Evolutionary conservation across 805 yeast species (phyloP).

Genomic region (Wickerhamiella azymoides): DNA sequence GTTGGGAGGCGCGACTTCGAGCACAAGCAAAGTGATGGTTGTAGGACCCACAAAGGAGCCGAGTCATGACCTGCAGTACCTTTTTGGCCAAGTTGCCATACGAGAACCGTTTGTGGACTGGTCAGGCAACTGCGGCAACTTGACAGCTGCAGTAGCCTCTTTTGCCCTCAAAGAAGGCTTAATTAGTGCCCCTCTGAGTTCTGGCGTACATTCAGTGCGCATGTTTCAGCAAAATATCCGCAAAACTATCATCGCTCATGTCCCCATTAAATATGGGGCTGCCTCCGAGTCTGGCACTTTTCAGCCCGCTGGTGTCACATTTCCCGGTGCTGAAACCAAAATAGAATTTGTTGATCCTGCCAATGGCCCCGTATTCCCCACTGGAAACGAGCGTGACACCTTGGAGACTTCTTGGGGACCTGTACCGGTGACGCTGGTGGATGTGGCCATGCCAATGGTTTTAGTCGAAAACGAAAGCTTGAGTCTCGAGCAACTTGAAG

Average conservation of each 20-base stretch:
- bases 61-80: conserved; percentile 9
- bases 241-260: conserved; percentile 6
- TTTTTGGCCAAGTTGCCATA: conserved; percentile 10
- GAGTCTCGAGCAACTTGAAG: conserved; percentile 6
- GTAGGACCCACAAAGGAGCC: not conserved
- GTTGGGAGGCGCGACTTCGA: conserved; percentile 11
- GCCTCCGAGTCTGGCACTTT: conserved; percentile 1
- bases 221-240: conserved; percentile 9
- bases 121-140: conserved; percentile 12
- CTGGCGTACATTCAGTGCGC: not conserved
- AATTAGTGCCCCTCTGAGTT: not conserved
- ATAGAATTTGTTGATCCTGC: conserved; percentile 10
- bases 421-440: not conserved
- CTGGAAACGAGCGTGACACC: conserved; percentile 5
- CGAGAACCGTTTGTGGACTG: conserved; percentile 9
- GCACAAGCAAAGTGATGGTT: conserved; percentile 10
- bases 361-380: conserved; percentile 10
- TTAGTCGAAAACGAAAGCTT: not conserved
- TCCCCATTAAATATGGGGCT: not conserved
- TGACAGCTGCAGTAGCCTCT: conserved; percentile 12
- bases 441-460: conserved; percentile 8
- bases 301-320: conserved; percentile 6
- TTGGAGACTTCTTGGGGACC: not conserved
- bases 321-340: conserved; percentile 7
- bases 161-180: conserved; percentile 7